Evolutionary conservation across 169 alveolate genomes (phyloP), one percentile per base, ranked within the genome.

Genomic region (Haemoproteus tartakovskyi): DNA sequence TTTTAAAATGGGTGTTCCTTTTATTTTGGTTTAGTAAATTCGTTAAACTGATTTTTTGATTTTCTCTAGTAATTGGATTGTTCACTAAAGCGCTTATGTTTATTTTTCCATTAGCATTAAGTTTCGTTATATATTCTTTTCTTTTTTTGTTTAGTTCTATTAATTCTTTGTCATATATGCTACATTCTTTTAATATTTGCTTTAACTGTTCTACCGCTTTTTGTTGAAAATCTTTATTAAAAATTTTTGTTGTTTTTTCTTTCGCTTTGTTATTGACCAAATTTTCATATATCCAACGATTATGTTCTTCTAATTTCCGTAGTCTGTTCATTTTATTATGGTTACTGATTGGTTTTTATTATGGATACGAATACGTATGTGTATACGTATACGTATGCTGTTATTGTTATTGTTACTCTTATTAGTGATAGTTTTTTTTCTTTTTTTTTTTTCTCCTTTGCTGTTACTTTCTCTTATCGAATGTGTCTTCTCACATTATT

Each of bases 281-380:
- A 47, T 74, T 45, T 24, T 74, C 78, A 24, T 74, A 74, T 56
- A 74, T 26, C 84, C 84, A 74, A 14, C 54, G 26, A 60, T 74
- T 56, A 8, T 74, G 84, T 14, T 74, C 84, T 6, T 74, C 84
- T 19, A 74, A 40, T 22, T 33, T 56, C 46, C 29, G 54, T 60
- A 38, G 14, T 19, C 30, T 74, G 29, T 40, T 67, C 82, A 67
- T 67, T 0, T 52, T n/a, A n/a, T n/a, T n/a, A n/a, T n/a, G n/a
- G n/a, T n/a, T n/a, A n/a, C n/a, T n/a, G n/a, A n/a, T n/a, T n/a
- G n/a, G n/a, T n/a, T n/a, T n/a, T n/a, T n/a, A n/a, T n/a, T n/a
- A n/a, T 41, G 45, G 12, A 29, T 6, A 2, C n/a, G 12, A 8
- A 48, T 48, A 27, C 60, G 4, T 27, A 8, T 24, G 0, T 46